Evolutionary conservation across 2,329 filamentous ascomycete genomes (phyloP), one percentile per base, ranked within the genome.

Genomic region (Sarocladium oryzae): DNA sequence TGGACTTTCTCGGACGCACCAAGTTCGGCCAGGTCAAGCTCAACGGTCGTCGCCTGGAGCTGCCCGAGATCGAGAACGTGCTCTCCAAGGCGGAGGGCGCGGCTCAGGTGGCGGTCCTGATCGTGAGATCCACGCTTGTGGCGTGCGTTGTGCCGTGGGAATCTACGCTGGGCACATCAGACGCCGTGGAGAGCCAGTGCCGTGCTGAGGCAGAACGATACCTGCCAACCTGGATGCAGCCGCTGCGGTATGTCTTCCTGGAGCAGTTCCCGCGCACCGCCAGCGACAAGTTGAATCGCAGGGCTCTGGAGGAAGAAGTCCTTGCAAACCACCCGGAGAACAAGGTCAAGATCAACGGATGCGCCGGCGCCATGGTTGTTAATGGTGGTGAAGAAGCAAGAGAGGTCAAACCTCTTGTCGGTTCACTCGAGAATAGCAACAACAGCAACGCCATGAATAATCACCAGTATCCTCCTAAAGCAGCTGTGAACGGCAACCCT

Each of bases 51-150:
- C 49, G 55, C 1, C 38, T 56, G 9, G 55, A 56, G 21, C 46
- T 56, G 8, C 54, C 52, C 3, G 55, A 56, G 2, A 45, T 56
- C 3, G 55, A 56, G 20, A 16, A 36, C 21, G 30, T 32, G 8
- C 30, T 32, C 8, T 32, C 30, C 30, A 32, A 32, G 8, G 30
- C 30, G 83, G 8, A 32, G 15, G 1, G 67, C 65, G 3, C 57
- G 60, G n/a, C 69, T 54, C 62, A 71, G 63, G 8, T 64, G 66
- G 0, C 73, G 75, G 2, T 79, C 73, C 54, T 82, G 76, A 65
- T 80, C 74, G 36, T 49, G 24, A 53, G 51, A 50, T 48, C 52
- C 7, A 48, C 51, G 49, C 52, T 53, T 10, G 49, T 53, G 2
- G 52, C 52, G 2, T 53, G 50, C 35, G 8, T 53, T n/a, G 45